Base-by-base conservation (phyloP, 495 filamentous ascomycete genomes). In the Neurospora africana region DNA sequence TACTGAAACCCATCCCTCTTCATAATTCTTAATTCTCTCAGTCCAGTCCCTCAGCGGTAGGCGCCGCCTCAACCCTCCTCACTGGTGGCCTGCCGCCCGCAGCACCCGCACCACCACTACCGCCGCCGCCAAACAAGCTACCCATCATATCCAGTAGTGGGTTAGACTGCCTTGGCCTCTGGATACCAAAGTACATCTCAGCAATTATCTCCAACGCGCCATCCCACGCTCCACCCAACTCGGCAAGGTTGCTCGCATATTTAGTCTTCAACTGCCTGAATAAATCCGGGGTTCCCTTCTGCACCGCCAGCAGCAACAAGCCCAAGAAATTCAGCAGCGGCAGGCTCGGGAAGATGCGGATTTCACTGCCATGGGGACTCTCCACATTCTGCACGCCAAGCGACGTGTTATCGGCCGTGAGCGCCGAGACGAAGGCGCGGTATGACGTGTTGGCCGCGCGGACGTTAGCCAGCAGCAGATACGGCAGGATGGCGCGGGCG, bases 131-230 rank as follows among this genome's bases (percentile, higher is more conserved):
- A 79, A 98, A 90, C 87, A 99, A 89, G 74, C 88, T 92, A 4
- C 94, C 92, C 94, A 98, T 97, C 93, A 99, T 98, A 76, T 98
- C 96, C 76, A 98, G 86, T 75, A 98, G 79, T 9, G 93, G 94
- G 78, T 97, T 98, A 53, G 90, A 90, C 82, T 95, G 92, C 68
- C 90, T 85, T 37, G 93, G 94, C 74, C 94, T 89, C 85, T 91
- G 91, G 78, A 99, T 97, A n/a, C 88, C 90, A 80, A 98, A 99
- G 83, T 98, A 99, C 87, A 95, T 94, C 86, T 98, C 94, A 47
- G 91, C 95, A 74, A 98, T 89, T 79, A 92, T 89, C 53, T 92
- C 91, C 75, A 98, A 83, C 27, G 92, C 87, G 78, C 95, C 93
- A 47, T 93, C 91, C 93, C 95, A 98, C 33, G 83, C 83, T 1